Percentiles rank a stretch among this genome's conserved stretches.
phyloP scores from a whole-genome alignment of 2,329 filamentous ascomycete genomes.

The Botrytis porri region DNA sequence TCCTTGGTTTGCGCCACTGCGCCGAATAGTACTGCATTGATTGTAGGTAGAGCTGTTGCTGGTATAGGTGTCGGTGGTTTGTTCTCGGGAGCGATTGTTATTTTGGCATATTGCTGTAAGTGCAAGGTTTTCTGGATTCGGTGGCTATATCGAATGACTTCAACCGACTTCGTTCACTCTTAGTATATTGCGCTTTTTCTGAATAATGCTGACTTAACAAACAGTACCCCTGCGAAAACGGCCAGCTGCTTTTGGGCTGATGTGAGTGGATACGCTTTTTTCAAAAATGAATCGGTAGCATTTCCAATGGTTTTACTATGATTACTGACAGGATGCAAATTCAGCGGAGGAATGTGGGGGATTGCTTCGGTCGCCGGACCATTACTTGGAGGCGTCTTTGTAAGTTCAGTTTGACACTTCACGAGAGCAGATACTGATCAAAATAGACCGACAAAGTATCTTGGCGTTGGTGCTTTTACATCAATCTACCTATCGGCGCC shows the following conservation, averaged over 20 bases:
- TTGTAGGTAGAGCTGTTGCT: constrained; percentile 37
- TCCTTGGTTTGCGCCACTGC: constrained; percentile 35
- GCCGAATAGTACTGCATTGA: constrained; percentile 36
- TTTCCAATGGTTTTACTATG: background rate
- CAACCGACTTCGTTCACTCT: background rate
- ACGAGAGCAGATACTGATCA: background rate
- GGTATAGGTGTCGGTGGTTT: constrained; percentile 39
- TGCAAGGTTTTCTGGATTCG: background rate
- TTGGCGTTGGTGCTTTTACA: constrained; percentile 38
- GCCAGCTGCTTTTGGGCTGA: constrained; percentile 35
- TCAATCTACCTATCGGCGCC: constrained; percentile 38
- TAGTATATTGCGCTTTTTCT: background rate
- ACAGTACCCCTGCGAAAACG: constrained; percentile 32
- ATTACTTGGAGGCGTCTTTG: constrained; percentile 37
- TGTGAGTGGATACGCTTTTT: constrained; percentile 16
- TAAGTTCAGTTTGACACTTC: constrained; percentile 5
- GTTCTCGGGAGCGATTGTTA: constrained; percentile 39
- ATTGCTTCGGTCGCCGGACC: constrained; percentile 38
- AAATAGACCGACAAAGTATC: constrained; percentile 30
- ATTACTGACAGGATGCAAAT: background rate
- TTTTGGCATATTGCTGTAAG: constrained; percentile 30
- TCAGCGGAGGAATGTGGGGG: constrained; percentile 33
- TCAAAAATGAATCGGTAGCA: background rate
- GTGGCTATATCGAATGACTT: background rate
- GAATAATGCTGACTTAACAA: constrained; percentile 32